phyloP scores from a whole-genome alignment of 345 rosid genomes.

The Aquilaria yunnanensis region DNA sequence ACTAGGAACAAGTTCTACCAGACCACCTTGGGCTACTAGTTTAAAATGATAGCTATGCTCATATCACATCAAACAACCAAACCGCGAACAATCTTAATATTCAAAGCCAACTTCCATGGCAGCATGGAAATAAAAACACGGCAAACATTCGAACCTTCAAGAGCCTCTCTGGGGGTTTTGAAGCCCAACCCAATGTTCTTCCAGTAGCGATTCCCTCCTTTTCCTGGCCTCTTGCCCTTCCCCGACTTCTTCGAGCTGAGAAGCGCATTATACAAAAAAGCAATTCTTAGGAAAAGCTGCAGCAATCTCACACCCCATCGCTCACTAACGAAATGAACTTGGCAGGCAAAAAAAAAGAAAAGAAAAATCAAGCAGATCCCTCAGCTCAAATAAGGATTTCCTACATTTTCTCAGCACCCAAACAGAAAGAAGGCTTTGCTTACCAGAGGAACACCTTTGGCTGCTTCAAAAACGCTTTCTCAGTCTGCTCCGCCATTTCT shows the following conservation, averaged over 20 bases:
- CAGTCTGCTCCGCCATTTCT: constrained; percentile 25
- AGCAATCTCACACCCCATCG: not conserved
- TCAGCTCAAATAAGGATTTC: not conserved
- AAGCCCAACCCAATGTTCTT: constrained; percentile 48
- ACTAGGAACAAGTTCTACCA: too few relatives aligned
- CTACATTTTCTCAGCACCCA: not conserved
- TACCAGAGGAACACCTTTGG: constrained; percentile 40
- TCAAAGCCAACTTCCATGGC: too few relatives aligned
- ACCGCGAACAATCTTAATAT: too few relatives aligned
- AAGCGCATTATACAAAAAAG: not conserved
- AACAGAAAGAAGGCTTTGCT: not conserved
- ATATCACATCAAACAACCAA: too few relatives aligned
- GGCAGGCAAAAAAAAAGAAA: not conserved
- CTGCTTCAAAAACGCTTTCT: constrained; percentile 42
- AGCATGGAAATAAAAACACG: not conserved
- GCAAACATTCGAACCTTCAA: constrained; percentile 26
- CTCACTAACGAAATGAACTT: not conserved
- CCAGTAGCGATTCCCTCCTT: constrained; percentile 48
- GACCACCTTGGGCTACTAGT: too few relatives aligned
- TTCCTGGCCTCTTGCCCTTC: constrained; percentile 47
- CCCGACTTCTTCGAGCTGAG: constrained; percentile 45
- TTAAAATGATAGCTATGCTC: too few relatives aligned
- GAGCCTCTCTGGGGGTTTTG: constrained; percentile 51
- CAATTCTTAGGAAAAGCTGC: not conserved
- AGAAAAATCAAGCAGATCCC: too few relatives aligned